A percentile compares a stretch with the other conserved stretches of the same genome.
Evolutionary conservation across 352 stramenopile species (phyloP).

Genomic region (Phytophthora rubi): DNA sequence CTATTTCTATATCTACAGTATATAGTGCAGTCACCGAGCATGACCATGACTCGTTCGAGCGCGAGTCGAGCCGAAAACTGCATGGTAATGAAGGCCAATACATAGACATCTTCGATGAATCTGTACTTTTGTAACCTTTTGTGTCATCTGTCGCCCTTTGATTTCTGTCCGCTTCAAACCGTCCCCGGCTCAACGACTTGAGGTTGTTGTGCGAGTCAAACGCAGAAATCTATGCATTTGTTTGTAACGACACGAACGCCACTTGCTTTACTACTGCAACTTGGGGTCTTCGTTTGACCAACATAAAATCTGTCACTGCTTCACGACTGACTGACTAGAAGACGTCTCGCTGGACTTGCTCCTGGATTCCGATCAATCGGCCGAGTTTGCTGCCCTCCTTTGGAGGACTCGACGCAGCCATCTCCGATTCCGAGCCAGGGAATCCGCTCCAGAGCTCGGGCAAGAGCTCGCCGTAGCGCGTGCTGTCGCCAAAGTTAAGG

Average conservation of each 20-base stretch:
- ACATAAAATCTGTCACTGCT: constrained; percentile 1
- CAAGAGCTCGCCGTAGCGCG: constrained; percentile 49
- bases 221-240: background rate
- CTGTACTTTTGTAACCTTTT: background rate
- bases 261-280: constrained; percentile 4
- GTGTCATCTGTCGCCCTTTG: background rate
- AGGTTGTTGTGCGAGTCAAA: background rate
- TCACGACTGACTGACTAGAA: constrained; percentile 44
- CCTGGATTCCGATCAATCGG: constrained; percentile 65
- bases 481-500: constrained; percentile 56
- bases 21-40: constrained; percentile 52
- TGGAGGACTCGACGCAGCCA: constrained; percentile 17
- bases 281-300: constrained; percentile 20
- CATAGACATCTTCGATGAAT: constrained; percentile 36
- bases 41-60: constrained; percentile 34
- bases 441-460: constrained; percentile 72
- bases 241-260: constrained; percentile 5
- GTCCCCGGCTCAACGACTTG: background rate
- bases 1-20: constrained; percentile 49
- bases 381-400: constrained; percentile 65
- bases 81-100: constrained; percentile 46
- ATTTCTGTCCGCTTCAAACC: background rate
- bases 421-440: constrained; percentile 37
- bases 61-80: constrained; percentile 44
- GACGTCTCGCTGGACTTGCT: constrained; percentile 60